Base-by-base conservation (phyloP, 1,284 basidiomycete genomes). In the Malassezia caprae region DNA sequence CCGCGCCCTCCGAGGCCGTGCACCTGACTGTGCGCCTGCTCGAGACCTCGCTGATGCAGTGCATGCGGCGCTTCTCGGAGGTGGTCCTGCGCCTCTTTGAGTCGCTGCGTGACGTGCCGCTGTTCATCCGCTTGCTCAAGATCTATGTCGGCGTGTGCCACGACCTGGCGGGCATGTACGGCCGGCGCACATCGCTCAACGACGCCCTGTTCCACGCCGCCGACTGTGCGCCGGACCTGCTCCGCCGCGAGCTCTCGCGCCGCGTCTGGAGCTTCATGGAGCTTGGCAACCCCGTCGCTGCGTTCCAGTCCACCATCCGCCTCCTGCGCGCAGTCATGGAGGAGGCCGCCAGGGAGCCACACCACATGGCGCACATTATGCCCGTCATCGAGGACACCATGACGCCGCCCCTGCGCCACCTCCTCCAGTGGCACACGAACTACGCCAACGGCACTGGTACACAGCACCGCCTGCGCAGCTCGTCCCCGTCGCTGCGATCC, bases 61-160 rank as follows among this genome's bases (percentile, higher is more conserved):
- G 84, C 1, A 91, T 89, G 74, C 83, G 87, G 55, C 96, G 94
- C 77, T 81, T 94, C 19, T 81, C 86, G 56, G 34, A n/a, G 34
- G 34, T 17, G 3, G 4, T 19, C 2, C n/a, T 35, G 34, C 4
- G 7, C 34, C n/a, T 93, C 0, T 80, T 79, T 28, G 70, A 79
- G 0, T 79, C 79, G 1, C 81, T 93, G 80, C 78, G 81, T 23
- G 84, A 90, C 70, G 84, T 85, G 11, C 15, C 17, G 34, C n/a
- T 19, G 8, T 8, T 35, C 4, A 8, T 35, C 17, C 34, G 34
- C 17, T 5, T 35, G 34, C 15, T 35, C 34, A 35, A 35, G 15
- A 15, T 35, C 15, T 35, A 17, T 8, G 34, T 19, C 1, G 34
- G 34, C 17, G 34, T 35, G 34, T 19, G 34, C 17, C 2, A 19